A percentile compares a stretch with the other conserved stretches of the same genome.
phyloP scores from a whole-genome alignment of 1,284 basidiomycete species.

The Boletus smithii region DNA sequence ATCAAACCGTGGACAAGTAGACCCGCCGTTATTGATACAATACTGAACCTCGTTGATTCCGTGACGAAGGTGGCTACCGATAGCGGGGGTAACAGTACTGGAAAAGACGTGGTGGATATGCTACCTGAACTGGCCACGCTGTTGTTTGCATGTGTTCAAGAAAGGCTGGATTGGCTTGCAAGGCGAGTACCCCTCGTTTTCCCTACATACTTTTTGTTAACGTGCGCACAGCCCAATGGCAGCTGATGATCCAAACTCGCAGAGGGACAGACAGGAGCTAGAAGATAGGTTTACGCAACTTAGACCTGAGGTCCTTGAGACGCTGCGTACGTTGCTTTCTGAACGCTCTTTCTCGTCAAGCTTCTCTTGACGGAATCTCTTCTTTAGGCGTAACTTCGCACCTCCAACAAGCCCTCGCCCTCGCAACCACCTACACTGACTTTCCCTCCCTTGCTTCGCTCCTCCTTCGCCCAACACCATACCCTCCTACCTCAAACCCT shows the following conservation, averaged over 20 bases:
- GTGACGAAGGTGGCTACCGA: conserved; percentile 46
- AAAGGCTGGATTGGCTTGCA: conserved; percentile 66
- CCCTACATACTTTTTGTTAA: conserved; percentile 4
- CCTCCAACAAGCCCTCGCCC: conserved; percentile 66
- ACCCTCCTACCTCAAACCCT: conserved; percentile 61
- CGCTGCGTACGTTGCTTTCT: conserved; percentile 56
- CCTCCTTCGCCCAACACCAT: conserved; percentile 66
- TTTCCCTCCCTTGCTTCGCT: conserved; percentile 80
- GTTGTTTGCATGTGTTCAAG: conserved; percentile 71
- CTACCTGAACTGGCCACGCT: conserved; percentile 69
- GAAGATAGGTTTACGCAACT: conserved; percentile 64
- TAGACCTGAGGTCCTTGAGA: conserved; percentile 72
- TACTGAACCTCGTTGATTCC: conserved; percentile 70
- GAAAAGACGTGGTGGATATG: conserved; percentile 48
- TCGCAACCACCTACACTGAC: conserved; percentile 85
- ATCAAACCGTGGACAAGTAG: conserved; percentile 84
- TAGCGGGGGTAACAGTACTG: conserved; percentile 27
- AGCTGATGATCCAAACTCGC: conserved; percentile 42
- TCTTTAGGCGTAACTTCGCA: conserved; percentile 54
- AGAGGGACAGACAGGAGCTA: conserved; percentile 56
- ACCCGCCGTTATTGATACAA: conserved; percentile 61
- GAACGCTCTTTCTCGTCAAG: background rate
- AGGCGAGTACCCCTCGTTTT: conserved; percentile 42
- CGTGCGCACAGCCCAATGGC: conserved; percentile 40
- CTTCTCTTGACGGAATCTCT: background rate